phyloP scores from a whole-genome alignment of 805 yeast species.

The Scheffersomyces spartinae region DNA sequence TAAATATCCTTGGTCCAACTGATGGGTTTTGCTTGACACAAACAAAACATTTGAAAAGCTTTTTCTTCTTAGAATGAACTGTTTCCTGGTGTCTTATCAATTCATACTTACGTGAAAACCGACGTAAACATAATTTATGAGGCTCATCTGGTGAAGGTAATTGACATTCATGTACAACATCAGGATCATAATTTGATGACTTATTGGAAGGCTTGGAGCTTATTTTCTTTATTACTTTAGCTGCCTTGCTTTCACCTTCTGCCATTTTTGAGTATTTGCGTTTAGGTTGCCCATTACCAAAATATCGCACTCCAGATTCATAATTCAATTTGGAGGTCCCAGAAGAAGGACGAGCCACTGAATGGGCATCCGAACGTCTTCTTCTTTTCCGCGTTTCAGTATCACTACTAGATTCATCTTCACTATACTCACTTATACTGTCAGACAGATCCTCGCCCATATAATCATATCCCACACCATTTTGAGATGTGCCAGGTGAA shows the following conservation, averaged over 20 bases:
- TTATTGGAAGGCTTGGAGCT: constrained; percentile 14
- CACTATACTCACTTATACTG: no score
- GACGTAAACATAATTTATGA: constrained; percentile 25
- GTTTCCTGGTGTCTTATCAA: constrained; percentile 36
- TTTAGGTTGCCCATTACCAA: no score
- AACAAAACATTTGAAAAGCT: constrained; percentile 32
- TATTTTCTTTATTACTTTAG: constrained; percentile 4
- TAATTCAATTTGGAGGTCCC: no score
- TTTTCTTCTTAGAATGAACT: constrained; percentile 34
- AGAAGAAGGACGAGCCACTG: no score
- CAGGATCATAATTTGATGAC: constrained; percentile 35
- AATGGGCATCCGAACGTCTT: no score
- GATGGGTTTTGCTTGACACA: constrained; percentile 33
- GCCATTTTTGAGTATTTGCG: constrained; percentile 3
- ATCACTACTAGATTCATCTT: no score
- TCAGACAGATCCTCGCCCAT: no score
- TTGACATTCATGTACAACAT: constrained; percentile 35
- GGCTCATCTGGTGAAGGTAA: constrained; percentile 34
- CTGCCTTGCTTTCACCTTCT: constrained; percentile 5
- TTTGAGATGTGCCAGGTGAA: no score
- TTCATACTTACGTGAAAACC: constrained; percentile 34
- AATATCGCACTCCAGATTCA: no score
- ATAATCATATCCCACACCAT: no score
- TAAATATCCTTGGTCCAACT: constrained; percentile 33
- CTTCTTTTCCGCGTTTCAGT: no score